Evolutionary conservation across 2,329 filamentous ascomycete species (phyloP).

Genomic region (Monilinia vaccinii-corymbosi): DNA sequence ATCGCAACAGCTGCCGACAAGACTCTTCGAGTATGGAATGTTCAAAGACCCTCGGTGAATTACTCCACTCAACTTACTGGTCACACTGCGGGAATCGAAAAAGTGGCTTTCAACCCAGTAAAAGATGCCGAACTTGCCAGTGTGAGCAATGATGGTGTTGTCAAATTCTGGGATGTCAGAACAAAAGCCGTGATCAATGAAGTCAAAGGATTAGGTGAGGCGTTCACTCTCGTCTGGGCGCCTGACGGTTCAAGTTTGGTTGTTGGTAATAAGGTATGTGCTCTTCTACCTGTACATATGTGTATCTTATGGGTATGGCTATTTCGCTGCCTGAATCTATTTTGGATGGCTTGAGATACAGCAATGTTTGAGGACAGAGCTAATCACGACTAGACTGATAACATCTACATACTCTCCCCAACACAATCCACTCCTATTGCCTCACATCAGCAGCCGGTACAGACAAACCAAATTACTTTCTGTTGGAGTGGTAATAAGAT

Average conservation of each 20-base stretch:
- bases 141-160: slow-evolving; percentile 62
- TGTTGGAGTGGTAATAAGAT: slow-evolving; percentile 64
- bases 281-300: neutral
- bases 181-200: slow-evolving; percentile 63
- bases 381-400: slow-evolving; percentile 42
- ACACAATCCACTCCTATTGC: slow-evolving; percentile 45
- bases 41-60: slow-evolving; percentile 63
- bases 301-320: neutral
- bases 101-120: slow-evolving; percentile 68
- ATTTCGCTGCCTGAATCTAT: neutral
- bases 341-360: too few species aligned
- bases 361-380: neutral
- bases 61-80: slow-evolving; percentile 69
- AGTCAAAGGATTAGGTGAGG: slow-evolving; percentile 55
- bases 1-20: slow-evolving; percentile 70
- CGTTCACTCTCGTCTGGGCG: slow-evolving; percentile 65
- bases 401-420: slow-evolving; percentile 53
- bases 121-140: slow-evolving; percentile 72
- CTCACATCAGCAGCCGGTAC: slow-evolving; percentile 50
- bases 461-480: slow-evolving; percentile 67
- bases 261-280: slow-evolving; percentile 63
- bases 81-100: slow-evolving; percentile 57
- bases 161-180: slow-evolving; percentile 73
- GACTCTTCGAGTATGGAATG: slow-evolving; percentile 72
- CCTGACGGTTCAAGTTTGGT: slow-evolving; percentile 62